Evolutionary conservation across 108 stramenopile genomes (phyloP).

Genomic region (Cyclotella kingstonii): DNA sequence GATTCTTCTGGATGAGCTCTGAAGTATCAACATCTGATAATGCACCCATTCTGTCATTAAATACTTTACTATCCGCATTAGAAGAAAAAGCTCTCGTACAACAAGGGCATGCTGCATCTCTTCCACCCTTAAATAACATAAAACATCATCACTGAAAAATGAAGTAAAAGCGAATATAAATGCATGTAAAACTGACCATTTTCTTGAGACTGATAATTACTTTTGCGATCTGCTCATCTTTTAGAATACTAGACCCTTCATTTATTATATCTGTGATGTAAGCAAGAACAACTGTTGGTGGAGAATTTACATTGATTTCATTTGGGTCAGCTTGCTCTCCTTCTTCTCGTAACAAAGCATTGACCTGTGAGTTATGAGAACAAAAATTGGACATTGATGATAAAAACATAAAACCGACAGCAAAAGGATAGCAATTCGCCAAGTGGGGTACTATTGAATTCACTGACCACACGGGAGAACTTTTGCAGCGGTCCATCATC

Average conservation of each 20-base stretch:
- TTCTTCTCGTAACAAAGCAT: conserved; percentile 9
- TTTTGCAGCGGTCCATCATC: conserved; percentile 54
- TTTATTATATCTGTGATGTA: conserved; percentile 35
- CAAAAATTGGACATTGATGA: neutral
- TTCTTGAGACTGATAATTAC: conserved; percentile 58
- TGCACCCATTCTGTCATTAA: conserved; percentile 35
- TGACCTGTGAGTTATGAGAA: neutral
- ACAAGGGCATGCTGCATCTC: conserved; percentile 28
- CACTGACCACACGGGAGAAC: conserved; percentile 45
- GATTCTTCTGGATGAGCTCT: conserved; percentile 21
- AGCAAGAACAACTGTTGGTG: conserved; percentile 50
- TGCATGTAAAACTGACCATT: conserved; percentile 28
- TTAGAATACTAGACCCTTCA: conserved; percentile 17
- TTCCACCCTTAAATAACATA: neutral
- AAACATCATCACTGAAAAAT: conserved; percentile 1
- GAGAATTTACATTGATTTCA: conserved; percentile 19
- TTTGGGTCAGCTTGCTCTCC: conserved; percentile 23
- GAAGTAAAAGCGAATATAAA: neutral
- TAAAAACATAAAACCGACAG: neutral
- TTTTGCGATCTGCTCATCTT: conserved; percentile 40
- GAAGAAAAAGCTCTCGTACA: conserved; percentile 26
- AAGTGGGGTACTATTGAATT: too few species aligned
- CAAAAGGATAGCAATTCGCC: neutral
- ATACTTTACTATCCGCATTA: conserved; percentile 21
- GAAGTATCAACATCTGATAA: conserved; percentile 25